Percentiles rank a stretch among this genome's conserved stretches.
Conservation (phyloP, 495 filamentous ascomycete genomes). For the Annulohypoxylon moriforme region DNA sequence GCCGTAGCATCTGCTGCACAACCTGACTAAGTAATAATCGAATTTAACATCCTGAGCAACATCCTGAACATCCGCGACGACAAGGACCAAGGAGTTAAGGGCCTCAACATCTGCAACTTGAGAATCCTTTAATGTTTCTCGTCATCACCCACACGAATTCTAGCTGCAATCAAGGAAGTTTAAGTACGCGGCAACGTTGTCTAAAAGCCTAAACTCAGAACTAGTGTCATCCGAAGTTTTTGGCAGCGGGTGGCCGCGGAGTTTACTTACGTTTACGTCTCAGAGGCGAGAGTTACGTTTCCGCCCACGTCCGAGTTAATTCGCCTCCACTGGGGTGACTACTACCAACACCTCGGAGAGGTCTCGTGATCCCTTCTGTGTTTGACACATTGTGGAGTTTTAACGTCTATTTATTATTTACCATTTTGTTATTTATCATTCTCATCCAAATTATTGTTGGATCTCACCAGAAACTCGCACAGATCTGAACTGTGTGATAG, state of each 20-base stretch:
- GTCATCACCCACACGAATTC: slow-evolving; percentile 13
- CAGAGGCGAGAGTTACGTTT: slow-evolving; percentile 30
- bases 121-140: not conserved
- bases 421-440: slow-evolving; percentile 25
- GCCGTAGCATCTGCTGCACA: slow-evolving; percentile 37
- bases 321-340: slow-evolving; percentile 17
- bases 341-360: slow-evolving; percentile 31
- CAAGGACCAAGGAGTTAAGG: not conserved
- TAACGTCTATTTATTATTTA: slow-evolving; percentile 4
- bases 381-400: slow-evolving; percentile 18
- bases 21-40: slow-evolving; percentile 36
- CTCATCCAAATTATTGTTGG: slow-evolving; percentile 5
- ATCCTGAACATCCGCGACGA: slow-evolving; percentile 26
- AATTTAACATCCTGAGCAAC: not conserved
- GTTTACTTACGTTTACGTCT: slow-evolving; percentile 3
- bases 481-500: slow-evolving; percentile 26
- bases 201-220: slow-evolving; percentile 1
- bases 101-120: not conserved
- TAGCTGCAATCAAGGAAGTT: not conserved
- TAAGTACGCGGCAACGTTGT: slow-evolving; percentile 4
- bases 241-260: slow-evolving; percentile 25
- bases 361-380: slow-evolving; percentile 29
- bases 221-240: slow-evolving; percentile 17
- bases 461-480: slow-evolving; percentile 13
- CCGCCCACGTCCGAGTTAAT: slow-evolving; percentile 16